phyloP scores from a whole-genome alignment of 176 grass and related monocot species.

The Ensete ventricosum region DNA sequence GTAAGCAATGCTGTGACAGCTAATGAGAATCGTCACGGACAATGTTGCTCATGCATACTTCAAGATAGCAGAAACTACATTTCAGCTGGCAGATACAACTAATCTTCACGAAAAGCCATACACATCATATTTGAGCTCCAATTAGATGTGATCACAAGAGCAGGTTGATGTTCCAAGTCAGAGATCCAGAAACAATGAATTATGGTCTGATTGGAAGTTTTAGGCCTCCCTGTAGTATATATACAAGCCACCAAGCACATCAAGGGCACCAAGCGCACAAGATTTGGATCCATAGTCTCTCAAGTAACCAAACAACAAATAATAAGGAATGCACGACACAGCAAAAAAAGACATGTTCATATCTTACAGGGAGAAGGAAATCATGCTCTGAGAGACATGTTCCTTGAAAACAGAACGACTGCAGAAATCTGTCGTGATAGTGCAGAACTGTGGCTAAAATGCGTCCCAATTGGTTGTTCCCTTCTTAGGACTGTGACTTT shows the following conservation, averaged over 20 bases:
- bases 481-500: constrained; percentile 52
- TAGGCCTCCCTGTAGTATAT: neutral
- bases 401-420: neutral
- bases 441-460: constrained; percentile 31
- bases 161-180: no score
- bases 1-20: no score
- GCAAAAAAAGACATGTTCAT: neutral
- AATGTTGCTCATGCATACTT: no score
- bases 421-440: neutral
- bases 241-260: neutral
- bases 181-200: no score
- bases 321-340: neutral
- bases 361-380: neutral
- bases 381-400: no score
- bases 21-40: no score
- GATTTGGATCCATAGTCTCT: neutral
- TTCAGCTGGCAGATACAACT: no score
- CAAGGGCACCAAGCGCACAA: neutral
- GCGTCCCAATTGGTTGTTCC: constrained; percentile 70
- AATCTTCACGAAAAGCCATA: no score
- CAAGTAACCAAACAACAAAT: constrained; percentile 11
- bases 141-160: no score
- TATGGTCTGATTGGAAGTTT: neutral
- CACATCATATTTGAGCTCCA: no score
- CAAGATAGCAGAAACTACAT: no score